Evolutionary conservation across 2,329 filamentous ascomycete genomes (phyloP).

Genomic region (Epichloe aotearoae): DNA sequence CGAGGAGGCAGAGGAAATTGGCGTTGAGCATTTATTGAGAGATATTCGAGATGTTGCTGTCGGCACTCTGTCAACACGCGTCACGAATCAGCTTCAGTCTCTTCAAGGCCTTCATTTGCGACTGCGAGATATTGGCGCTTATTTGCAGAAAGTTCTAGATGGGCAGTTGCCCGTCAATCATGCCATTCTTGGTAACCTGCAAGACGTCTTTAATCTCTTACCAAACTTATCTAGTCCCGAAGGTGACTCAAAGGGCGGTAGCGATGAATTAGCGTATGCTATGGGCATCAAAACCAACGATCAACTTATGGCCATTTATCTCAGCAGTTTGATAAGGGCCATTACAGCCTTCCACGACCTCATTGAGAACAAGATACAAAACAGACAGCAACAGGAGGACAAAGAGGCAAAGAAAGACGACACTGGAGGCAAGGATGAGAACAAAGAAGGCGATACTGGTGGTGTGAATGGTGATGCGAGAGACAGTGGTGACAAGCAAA

Average conservation of each 20-base stretch:
- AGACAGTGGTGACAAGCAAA: slow-evolving; percentile 39
- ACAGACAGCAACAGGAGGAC: slow-evolving; percentile 91
- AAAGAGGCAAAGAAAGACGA: slow-evolving; percentile 79
- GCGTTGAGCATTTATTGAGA: slow-evolving; percentile 91
- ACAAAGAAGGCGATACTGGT: slow-evolving; percentile 35
- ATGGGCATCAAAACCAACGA: slow-evolving; percentile 99
- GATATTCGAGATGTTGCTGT: slow-evolving; percentile 98
- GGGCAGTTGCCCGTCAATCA: slow-evolving; percentile 92
- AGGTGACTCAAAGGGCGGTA: slow-evolving; percentile 48
- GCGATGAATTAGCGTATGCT: slow-evolving; percentile 80
- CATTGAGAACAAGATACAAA: slow-evolving; percentile 99
- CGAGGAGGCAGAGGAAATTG: slow-evolving; percentile 97
- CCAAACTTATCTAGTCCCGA: slow-evolving; percentile 87
- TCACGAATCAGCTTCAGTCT: slow-evolving; percentile 95
- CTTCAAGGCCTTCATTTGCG: slow-evolving; percentile 91
- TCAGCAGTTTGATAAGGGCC: slow-evolving; percentile 89
- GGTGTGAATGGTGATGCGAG: slow-evolving; percentile 33
- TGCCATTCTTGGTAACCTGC: slow-evolving; percentile 92
- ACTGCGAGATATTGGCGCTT: slow-evolving; percentile 86
- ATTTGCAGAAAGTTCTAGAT: slow-evolving; percentile 91
- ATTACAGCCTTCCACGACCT: slow-evolving; percentile 98
- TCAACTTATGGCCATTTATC: slow-evolving; percentile 95
- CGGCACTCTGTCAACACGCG: slow-evolving; percentile 87
- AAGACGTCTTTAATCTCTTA: slow-evolving; percentile 97
- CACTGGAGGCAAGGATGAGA: slow-evolving; percentile 43